Percentiles rank a stretch among this genome's conserved stretches.
Conservation (phyloP, 192 early-diverging fungal genomes). For the Geranomyces michiganensis region DNA sequence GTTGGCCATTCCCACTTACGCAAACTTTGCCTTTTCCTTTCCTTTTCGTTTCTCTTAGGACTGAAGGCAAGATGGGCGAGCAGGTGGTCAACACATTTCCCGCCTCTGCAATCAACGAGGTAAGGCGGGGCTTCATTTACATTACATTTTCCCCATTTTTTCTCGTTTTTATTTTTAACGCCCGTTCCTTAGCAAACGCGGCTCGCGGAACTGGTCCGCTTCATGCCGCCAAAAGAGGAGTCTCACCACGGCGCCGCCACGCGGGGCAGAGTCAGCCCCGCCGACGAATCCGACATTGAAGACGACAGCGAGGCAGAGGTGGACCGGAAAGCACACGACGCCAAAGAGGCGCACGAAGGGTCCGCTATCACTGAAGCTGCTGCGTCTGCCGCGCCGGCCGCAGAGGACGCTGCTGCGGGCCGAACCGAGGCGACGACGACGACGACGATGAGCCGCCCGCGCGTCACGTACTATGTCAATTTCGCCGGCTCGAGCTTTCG, state of each 20-base stretch:
- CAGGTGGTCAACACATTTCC: conserved; percentile 40
- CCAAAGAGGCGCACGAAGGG: neutral
- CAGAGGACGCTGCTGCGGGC: neutral
- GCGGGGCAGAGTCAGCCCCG: neutral
- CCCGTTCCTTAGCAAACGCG: neutral
- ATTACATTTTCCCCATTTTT: neutral
- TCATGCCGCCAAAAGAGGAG: neutral
- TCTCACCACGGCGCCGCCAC: too few species aligned
- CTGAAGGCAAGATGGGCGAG: conserved; percentile 35
- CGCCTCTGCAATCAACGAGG: conserved; percentile 40
- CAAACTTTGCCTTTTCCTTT: neutral
- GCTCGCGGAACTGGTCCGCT: neutral
- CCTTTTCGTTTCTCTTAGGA: neutral
- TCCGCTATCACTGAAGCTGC: too few species aligned
- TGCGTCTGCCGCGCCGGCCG: neutral
- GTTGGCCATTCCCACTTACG: too few species aligned
- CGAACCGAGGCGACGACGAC: neutral
- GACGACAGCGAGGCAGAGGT: neutral
- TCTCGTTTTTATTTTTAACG: too few species aligned
- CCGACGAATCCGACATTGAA: neutral
- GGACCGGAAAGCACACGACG: neutral
- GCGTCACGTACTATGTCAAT: conserved; percentile 36
- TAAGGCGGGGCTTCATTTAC: neutral
- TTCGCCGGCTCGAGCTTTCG: conserved; percentile 39
- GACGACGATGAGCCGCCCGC: neutral